Evolutionary conservation across 83 land plant genomes (phyloP).

Genomic region (Picea abies): DNA sequence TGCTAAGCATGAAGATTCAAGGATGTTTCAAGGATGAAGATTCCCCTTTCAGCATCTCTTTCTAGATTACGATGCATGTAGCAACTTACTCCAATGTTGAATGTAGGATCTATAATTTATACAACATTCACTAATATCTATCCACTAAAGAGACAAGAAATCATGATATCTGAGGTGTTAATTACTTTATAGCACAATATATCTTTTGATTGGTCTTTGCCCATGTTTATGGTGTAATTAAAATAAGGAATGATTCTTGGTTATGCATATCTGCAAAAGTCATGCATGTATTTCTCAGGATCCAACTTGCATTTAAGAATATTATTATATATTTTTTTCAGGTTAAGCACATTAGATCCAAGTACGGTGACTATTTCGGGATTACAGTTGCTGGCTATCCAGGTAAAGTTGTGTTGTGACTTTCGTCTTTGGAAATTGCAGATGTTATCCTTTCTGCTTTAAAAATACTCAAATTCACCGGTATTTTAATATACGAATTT

Average conservation of each 20-base stretch:
- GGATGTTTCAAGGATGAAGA: neutral
- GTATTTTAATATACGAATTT: neutral
- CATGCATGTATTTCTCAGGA: slow-evolving; percentile 9
- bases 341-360: slow-evolving; percentile 83
- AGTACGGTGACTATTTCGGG: slow-evolving; percentile 92
- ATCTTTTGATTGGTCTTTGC: neutral
- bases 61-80: neutral
- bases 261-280: neutral
- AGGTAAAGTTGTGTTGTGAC: slow-evolving; percentile 41
- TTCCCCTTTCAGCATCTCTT: neutral
- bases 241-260: neutral
- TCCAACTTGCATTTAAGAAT: neutral
- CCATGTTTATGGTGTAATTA: neutral
- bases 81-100: neutral
- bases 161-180: neutral
- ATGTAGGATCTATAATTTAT: neutral
- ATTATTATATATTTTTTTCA: slow-evolving; percentile 21
- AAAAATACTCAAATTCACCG: neutral
- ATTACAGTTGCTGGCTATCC: slow-evolving; percentile 98
- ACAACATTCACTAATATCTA: neutral
- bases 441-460: neutral
- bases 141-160: neutral
- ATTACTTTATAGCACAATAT: neutral
- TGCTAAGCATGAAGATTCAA: neutral
- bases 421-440: neutral